phyloP scores from a whole-genome alignment of 2,329 filamentous ascomycete genomes.

The Colletotrichum eleusines region DNA sequence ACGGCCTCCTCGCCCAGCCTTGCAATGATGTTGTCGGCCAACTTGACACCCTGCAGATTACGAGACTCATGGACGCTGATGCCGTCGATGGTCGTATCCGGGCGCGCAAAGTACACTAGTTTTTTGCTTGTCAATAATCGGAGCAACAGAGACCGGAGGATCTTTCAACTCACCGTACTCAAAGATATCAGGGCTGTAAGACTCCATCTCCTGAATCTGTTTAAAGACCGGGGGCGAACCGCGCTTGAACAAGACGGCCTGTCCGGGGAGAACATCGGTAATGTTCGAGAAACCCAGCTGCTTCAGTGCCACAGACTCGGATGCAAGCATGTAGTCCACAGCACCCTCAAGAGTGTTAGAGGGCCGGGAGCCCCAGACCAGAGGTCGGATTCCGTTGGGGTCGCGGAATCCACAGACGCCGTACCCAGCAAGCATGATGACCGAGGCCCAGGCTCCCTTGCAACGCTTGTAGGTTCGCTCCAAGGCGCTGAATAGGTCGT shows the following conservation, averaged over 20 bases:
- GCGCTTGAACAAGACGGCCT: constrained; percentile 89
- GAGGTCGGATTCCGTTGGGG: constrained; percentile 80
- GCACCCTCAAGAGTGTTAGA: constrained; percentile 72
- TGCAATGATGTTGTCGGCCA: constrained; percentile 78
- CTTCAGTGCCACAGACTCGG: constrained; percentile 85
- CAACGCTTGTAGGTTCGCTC: constrained; percentile 79
- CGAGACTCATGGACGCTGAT: constrained; percentile 88
- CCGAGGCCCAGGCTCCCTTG: constrained; percentile 82
- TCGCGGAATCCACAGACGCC: constrained; percentile 81
- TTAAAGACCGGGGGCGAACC: constrained; percentile 78
- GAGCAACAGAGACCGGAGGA: not conserved
- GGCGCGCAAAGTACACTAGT: constrained; percentile 90
- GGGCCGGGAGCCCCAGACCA: constrained; percentile 80
- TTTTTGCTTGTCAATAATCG: constrained; percentile 50
- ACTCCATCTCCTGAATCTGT: constrained; percentile 76
- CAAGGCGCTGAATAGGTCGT: constrained; percentile 81
- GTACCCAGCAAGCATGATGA: constrained; percentile 84
- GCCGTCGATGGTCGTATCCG: constrained; percentile 86
- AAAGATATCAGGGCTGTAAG: constrained; percentile 87
- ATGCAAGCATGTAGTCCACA: constrained; percentile 91
- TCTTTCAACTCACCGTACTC: constrained; percentile 56
- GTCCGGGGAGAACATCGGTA: constrained; percentile 81
- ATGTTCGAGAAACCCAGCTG: constrained; percentile 86
- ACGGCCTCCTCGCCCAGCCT: constrained; percentile 77
- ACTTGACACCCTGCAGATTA: constrained; percentile 86